Base-by-base conservation (phyloP, 2,329 filamentous ascomycete genomes). In the Colletotrichum sidae region DNA sequence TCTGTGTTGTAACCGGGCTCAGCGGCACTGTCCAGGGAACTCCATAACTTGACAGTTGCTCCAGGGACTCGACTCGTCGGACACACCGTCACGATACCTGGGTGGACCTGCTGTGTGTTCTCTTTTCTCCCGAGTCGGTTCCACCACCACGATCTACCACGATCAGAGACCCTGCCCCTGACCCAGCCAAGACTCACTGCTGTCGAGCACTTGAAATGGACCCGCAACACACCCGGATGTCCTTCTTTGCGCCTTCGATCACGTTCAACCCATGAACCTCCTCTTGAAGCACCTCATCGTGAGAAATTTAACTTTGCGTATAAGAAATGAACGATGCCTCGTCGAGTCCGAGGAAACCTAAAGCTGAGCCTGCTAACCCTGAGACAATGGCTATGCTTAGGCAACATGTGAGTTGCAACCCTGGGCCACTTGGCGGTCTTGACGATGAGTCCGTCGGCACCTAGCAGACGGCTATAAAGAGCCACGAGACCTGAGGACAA, bases 141-240 rank as follows among this genome's bases (percentile, higher is more conserved):
- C 60, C 55, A 60, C 55, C 38, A 38, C 44, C 49, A 12, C 39
- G 34, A 12, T 12, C 42, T 38, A 46, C 49, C 33, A 60, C 49
- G 39, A 25, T 15, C 50, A 47, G 55, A 34, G 44, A 49, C 55
- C 60, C 49, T 47, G 49, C 34, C 60, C 55, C 45, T 64, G 60
- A 50, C 44, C n/a, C 12, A 39, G 34, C 50, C 55, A 64, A 44
- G 44, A 55, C 44, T 64, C 37, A 44, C 54, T 38, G 25, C 13
- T 37, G 41, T 12, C 34, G 25, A 38, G 15, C 49, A 41, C 12
- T 39, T 15, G 49, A 15, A 37, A 11, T 11, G 25, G 35, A 38
- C 37, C 33, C 13, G 42, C 8, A 35, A 34, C 17, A 17, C 25
- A 3, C 13, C 33, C 38, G 11, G n/a, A 52, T n/a, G 44, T 10